Conservation (phyloP, 768 basidiomycete species). For the Hemileccinum impolitum region DNA sequence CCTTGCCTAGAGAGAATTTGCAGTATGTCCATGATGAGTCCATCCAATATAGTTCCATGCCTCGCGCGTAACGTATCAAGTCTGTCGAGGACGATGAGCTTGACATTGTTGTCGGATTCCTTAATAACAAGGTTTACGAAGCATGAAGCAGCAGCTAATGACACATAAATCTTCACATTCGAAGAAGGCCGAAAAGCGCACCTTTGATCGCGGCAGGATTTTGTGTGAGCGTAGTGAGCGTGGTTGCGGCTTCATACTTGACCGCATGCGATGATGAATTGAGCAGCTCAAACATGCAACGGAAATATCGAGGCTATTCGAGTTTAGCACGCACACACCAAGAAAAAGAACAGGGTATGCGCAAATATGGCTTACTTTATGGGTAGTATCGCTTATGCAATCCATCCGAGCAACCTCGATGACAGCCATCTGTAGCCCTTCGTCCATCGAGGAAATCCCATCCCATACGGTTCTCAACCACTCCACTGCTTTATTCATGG, state of each 20-base stretch:
- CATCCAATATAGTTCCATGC: conserved; percentile 86
- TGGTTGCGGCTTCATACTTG: conserved; percentile 96
- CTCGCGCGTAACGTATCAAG: conserved; percentile 77
- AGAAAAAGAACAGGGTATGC: too few relatives aligned
- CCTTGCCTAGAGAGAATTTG: conserved; percentile 79
- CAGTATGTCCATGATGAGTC: conserved; percentile 92
- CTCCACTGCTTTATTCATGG: conserved; percentile 89
- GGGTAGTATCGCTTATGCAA: conserved; percentile 78
- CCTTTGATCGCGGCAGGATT: conserved; percentile 96
- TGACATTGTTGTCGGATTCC: conserved; percentile 99
- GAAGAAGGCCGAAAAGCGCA: conserved; percentile 26
- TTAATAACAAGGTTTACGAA: conserved; percentile 88
- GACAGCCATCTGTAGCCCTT: conserved; percentile 91
- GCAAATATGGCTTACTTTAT: conserved; percentile 57
- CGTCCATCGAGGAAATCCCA: conserved; percentile 77
- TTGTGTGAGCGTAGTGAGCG: conserved; percentile 89
- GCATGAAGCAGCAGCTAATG: conserved; percentile 78
- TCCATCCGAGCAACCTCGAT: conserved; percentile 93
- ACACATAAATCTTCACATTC: not conserved
- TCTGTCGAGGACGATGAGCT: conserved; percentile 93
- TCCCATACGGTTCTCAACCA: conserved; percentile 88
- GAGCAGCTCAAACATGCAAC: conserved; percentile 88
- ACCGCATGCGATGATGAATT: conserved; percentile 89
- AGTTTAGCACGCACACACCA: too few relatives aligned
- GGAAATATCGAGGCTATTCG: conserved; percentile 96